These are phyloP conservation scores for Carex arenaria DNA, from an alignment of 202 grass and related monocot genomes.

Conservation along the genomic window DNA sequence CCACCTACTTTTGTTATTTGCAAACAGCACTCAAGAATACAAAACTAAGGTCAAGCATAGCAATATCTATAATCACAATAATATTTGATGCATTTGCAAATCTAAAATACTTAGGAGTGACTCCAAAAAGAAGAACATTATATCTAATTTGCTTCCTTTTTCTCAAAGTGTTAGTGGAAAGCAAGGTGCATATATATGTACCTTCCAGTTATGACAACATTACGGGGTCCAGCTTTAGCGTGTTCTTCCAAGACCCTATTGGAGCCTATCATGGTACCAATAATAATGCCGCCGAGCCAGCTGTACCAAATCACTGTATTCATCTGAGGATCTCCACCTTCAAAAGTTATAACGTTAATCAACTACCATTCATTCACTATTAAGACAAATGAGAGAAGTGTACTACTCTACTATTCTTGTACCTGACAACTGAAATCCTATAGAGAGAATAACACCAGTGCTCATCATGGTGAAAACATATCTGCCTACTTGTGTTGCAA, in stretches of 20 bases:
- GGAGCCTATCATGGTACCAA: slow-evolving; percentile 86
- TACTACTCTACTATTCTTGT: neutral
- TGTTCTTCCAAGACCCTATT: slow-evolving; percentile 93
- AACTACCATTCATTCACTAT: neutral
- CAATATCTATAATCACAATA: neutral
- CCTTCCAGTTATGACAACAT: slow-evolving; percentile 98
- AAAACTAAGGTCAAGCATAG: neutral
- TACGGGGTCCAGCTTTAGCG: slow-evolving; percentile 91
- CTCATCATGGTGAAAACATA: slow-evolving; percentile 94
- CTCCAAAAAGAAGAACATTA: neutral
- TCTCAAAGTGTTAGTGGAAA: neutral
- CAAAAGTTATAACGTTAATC: slow-evolving; percentile 7
- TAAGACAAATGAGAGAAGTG: neutral
- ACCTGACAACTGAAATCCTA: slow-evolving; percentile 99
- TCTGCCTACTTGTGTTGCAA: slow-evolving; percentile 68
- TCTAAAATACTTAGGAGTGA: neutral
- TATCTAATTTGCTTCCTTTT: neutral
- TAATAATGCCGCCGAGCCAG: slow-evolving; percentile 96
- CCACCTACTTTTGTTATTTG: neutral
- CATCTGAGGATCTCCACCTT: slow-evolving; percentile 84
- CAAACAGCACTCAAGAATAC: neutral
- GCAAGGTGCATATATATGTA: slow-evolving; percentile 15
- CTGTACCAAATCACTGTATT: slow-evolving; percentile 95
- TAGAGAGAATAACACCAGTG: slow-evolving; percentile 67
- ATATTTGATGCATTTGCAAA: neutral